Percentiles rank a stretch among this genome's conserved stretches.
These are phyloP conservation scores for Lolium multiflorum DNA, from an alignment of 176 grass and related monocot genomes.

Conservation along the genomic window DNA sequence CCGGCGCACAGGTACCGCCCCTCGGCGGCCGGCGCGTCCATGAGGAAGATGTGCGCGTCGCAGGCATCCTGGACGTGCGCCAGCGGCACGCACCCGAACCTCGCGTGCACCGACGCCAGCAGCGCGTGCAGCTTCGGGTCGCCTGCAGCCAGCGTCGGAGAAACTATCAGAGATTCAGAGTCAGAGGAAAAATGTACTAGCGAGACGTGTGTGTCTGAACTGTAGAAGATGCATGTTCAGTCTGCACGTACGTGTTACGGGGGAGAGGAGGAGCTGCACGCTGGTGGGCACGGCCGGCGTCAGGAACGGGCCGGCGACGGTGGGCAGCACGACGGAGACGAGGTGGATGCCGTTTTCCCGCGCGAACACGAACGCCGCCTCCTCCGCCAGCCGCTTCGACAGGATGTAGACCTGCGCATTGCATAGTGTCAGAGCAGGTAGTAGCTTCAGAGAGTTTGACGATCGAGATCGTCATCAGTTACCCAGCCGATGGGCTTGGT, in stretches of 20 bases:
- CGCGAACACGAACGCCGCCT: constrained; percentile 73
- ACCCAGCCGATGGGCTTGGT: constrained; percentile 86
- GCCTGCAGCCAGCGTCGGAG: constrained; percentile 31
- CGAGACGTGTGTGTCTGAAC: neutral
- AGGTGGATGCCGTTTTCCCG: constrained; percentile 67
- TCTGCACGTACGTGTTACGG: constrained; percentile 56
- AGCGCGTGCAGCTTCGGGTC: constrained; percentile 61
- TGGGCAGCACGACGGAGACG: constrained; percentile 68
- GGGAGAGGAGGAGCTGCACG: constrained; percentile 76
- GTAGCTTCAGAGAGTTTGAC: too few relatives aligned
- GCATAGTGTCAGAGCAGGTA: too few relatives aligned
- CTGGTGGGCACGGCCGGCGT: constrained; percentile 76
- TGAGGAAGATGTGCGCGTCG: constrained; percentile 78
- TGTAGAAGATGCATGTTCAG: neutral
- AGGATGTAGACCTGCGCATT: constrained; percentile 54
- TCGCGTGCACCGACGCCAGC: constrained; percentile 67
- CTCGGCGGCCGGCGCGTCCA: constrained; percentile 48
- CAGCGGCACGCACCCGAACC: constrained; percentile 78
- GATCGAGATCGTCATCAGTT: too few relatives aligned
- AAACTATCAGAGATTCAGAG: too few relatives aligned
- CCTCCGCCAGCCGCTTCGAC: constrained; percentile 77
- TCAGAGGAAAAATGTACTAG: too few relatives aligned
- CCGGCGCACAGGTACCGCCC: constrained; percentile 66
- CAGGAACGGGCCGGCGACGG: constrained; percentile 79
- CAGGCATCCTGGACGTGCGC: constrained; percentile 82